A percentile compares a stretch with the other conserved stretches of the same genome.
Conservation (phyloP, 495 filamentous ascomycete species). For the Amniculicola lignicola region DNA sequence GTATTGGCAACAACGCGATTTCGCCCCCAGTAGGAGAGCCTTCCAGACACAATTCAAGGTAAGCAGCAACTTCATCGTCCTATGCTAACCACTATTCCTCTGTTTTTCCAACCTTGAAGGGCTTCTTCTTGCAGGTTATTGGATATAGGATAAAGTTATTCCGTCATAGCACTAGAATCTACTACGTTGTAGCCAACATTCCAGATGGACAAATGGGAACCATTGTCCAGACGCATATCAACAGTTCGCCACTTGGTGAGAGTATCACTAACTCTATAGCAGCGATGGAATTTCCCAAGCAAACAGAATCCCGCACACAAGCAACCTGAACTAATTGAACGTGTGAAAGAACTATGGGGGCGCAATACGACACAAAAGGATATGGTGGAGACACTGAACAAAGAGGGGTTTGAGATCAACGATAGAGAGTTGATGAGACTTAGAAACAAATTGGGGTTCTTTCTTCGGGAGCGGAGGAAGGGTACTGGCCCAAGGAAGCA, state of each 20-base stretch:
- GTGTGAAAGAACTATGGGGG: slow-evolving; percentile 75
- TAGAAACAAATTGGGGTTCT: slow-evolving; percentile 61
- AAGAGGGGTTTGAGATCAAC: slow-evolving; percentile 69
- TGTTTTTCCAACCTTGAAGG: too few relatives aligned
- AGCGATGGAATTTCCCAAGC: slow-evolving; percentile 71
- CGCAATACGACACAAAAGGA: slow-evolving; percentile 64
- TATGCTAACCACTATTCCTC: not conserved
- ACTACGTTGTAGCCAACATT: too few relatives aligned
- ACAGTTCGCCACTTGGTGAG: too few relatives aligned
- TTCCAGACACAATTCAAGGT: slow-evolving; percentile 68
- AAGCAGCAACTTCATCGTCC: not conserved
- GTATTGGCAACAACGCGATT: slow-evolving; percentile 23
- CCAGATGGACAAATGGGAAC: too few relatives aligned
- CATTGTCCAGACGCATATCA: too few relatives aligned
- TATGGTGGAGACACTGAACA: slow-evolving; percentile 66
- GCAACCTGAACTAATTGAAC: slow-evolving; percentile 59
- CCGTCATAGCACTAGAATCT: too few relatives aligned
- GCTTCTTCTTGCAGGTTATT: too few relatives aligned
- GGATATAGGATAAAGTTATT: too few relatives aligned
- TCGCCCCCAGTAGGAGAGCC: slow-evolving; percentile 54
- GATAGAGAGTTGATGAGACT: slow-evolving; percentile 65
- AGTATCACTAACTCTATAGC: not conserved
- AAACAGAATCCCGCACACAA: slow-evolving; percentile 69
- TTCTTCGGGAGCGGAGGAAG: slow-evolving; percentile 13
- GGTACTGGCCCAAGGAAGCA: not conserved